Evolutionary conservation across 1,284 basidiomycete species (phyloP), one percentile per base, ranked within the genome.

Genomic region (Ustilago nuda): DNA sequence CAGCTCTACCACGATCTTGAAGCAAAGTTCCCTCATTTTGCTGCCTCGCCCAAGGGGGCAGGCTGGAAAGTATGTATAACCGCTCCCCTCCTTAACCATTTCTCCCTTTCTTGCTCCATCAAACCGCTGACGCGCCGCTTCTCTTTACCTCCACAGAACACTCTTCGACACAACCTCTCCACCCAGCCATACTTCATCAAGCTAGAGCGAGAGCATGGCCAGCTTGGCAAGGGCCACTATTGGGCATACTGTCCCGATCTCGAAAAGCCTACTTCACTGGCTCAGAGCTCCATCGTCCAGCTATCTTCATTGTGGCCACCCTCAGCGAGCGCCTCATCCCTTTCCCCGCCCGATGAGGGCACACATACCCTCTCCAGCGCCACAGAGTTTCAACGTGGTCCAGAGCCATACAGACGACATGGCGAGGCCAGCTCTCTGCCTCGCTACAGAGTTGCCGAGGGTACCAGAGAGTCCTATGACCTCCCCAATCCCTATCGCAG

Each of bases 151-250:
- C 48, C 2, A 23, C 39, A 77, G 75, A 77, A 77, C 55, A 77
- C 75, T n/a, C 53, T 77, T 4, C 56, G 75, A n/a, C 75, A 77
- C 66, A 77, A 77, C 17, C 61, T 77, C 19, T 72, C 70, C 7
- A 70, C 70, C 7, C 75, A 77, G 43, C 66, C 70, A 9, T 77
- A 73, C 58, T 77, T 77, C 37, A 45, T 77, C 63, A 77, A 77
- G 61, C 56, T 77, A 4, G 60, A 77, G 3, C 59, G 75, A 9
- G 63, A 77, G 32, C 63, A 61, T 32, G 63, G 62, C 8, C 70
- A 73, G 57, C 27, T 58, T 7, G 70, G 70, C 32, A 77, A 77
- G 45, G 75, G 75, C 4, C 70, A 73, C 37, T 77, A 77, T 43
- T 77, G 75, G 75, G 71, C 70, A 8, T 77, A 70, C 50, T 62